Evolutionary conservation across 495 filamentous ascomycete genomes (phyloP), one percentile per base, ranked within the genome.

Genomic region (Penicillium parvum): DNA sequence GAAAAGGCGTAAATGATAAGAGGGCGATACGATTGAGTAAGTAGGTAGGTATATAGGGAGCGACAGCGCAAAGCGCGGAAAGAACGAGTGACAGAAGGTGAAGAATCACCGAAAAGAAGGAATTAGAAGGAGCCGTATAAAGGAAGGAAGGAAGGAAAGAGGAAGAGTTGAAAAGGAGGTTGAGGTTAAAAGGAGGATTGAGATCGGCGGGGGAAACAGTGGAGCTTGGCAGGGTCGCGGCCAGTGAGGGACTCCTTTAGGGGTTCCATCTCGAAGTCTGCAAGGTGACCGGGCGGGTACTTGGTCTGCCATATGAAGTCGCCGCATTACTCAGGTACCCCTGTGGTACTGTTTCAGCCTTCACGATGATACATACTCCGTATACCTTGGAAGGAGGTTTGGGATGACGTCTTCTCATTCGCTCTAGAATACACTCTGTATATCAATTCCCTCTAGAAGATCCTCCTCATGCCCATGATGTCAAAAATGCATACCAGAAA

Each of bases 41-140:
- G 9, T 17, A 36, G 19, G 32, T 25, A 17, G 21, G 32, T 9
- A 23, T 10, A 15, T 10, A 22, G 25, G 8, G 59, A 57, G 40
- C 20, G 55, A 56, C 52, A 45, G 49, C 47, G 52, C 47, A 32
- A 30, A 20, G 49, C 57, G 50, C 53, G 54, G 45, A 50, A 54
- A 33, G 37, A 62, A 51, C 58, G 55, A 62, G 37, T 45, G 55
- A 46, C 45, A 27, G 43, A 40, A 15, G 20, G 36, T 14, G 20
- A 32, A 20, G 37, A 30, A 47, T 22, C 46, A 38, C 42, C 45
- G 23, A 29, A 32, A 46, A 43, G 32, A 27, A 36, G n/a, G 17
- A 16, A 25, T 26, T 35, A 33, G 15, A 37, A 41, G 29, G 19
- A 34, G 18, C 5, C 30, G 15, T 32, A 29, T 22, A 34, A 32